Percentiles rank a stretch among this genome's conserved stretches.
Evolutionary conservation across 176 grass and related monocot species (phyloP).

Genomic region (Eleusine indica): DNA sequence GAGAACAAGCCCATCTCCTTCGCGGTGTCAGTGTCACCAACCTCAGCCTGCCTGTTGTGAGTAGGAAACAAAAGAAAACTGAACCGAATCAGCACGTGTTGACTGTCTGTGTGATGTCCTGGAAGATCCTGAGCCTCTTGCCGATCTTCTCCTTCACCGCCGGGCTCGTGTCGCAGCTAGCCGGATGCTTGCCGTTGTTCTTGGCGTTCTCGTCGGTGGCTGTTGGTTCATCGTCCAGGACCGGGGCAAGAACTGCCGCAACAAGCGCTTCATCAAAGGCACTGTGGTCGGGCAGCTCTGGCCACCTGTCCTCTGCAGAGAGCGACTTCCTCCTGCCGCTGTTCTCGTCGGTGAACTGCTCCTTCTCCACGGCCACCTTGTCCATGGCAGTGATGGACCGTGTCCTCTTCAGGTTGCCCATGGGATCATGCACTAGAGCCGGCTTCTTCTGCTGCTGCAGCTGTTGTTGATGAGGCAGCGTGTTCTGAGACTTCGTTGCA

Average conservation of each 20-base stretch:
- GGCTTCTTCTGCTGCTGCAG: slow-evolving; percentile 30
- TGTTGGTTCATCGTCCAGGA: slow-evolving; percentile 47
- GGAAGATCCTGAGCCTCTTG: slow-evolving; percentile 93
- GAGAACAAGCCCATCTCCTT: slow-evolving; percentile 98
- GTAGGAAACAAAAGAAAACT: slow-evolving; percentile 32
- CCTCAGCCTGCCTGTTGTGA: slow-evolving; percentile 42
- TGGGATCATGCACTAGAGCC: slow-evolving; percentile 39
- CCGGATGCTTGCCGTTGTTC: slow-evolving; percentile 21
- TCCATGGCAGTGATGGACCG: slow-evolving; percentile 56
- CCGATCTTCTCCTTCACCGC: slow-evolving; percentile 68
- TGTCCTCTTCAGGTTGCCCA: slow-evolving; percentile 92
- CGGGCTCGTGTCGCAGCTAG: slow-evolving; percentile 59
- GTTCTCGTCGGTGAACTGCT: slow-evolving; percentile 39
- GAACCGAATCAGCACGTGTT: slow-evolving; percentile 43
- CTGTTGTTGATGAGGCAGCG: not conserved
- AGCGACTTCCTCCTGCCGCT: slow-evolving; percentile 59
- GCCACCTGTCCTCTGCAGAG: slow-evolving; percentile 71
- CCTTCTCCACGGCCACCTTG: slow-evolving; percentile 40
- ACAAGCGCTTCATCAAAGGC: slow-evolving; percentile 87
- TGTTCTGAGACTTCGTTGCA: slow-evolving; percentile 36
- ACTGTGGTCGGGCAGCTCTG: slow-evolving; percentile 78
- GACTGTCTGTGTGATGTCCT: slow-evolving; percentile 79
- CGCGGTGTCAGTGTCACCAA: slow-evolving; percentile 25
- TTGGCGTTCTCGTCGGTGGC: not conserved
- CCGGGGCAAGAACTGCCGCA: slow-evolving; percentile 55